Evolutionary conservation across 139 green algal species (phyloP).

Genomic region (Gonium pectorale): DNA sequence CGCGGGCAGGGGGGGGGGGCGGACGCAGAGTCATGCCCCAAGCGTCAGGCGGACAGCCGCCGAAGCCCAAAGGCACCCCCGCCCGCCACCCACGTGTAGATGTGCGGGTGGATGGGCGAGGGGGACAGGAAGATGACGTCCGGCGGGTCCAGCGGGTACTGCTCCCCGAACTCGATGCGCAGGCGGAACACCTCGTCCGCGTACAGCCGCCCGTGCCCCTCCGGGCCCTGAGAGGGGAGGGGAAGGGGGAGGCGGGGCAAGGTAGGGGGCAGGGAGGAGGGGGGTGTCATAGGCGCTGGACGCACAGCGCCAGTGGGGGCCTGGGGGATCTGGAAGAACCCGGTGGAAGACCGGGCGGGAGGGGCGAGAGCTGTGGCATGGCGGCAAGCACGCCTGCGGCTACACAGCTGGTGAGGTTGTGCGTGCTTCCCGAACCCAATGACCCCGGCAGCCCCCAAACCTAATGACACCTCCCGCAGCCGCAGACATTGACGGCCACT

Average conservation of each 20-base stretch:
- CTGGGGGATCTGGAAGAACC: too few species aligned
- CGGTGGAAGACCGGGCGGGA: too few species aligned
- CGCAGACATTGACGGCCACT: too few species aligned
- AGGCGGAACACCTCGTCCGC: conserved; percentile 69
- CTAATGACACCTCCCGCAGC: too few species aligned
- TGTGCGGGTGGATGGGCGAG: conserved; percentile 86
- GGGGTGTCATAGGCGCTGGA: background rate
- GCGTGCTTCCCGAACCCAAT: too few species aligned
- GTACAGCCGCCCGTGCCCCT: conserved; percentile 39
- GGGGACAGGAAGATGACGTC: conserved; percentile 84
- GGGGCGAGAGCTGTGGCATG: background rate
- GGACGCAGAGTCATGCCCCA: too few species aligned
- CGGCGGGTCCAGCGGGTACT: conserved; percentile 89
- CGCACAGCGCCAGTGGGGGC: too few species aligned
- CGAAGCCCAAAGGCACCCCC: background rate
- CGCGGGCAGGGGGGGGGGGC: too few species aligned
- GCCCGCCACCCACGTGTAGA: conserved; percentile 65
- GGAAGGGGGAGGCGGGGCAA: background rate
- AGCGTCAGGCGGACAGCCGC: too few species aligned
- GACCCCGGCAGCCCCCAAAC: too few species aligned
- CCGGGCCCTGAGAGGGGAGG: background rate
- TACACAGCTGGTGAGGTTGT: too few species aligned
- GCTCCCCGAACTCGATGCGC: conserved; percentile 68
- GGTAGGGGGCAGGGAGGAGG: background rate
- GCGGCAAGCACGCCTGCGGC: too few species aligned